phyloP scores from a whole-genome alignment of 441 rosid species.

The Sinapis alba region DNA sequence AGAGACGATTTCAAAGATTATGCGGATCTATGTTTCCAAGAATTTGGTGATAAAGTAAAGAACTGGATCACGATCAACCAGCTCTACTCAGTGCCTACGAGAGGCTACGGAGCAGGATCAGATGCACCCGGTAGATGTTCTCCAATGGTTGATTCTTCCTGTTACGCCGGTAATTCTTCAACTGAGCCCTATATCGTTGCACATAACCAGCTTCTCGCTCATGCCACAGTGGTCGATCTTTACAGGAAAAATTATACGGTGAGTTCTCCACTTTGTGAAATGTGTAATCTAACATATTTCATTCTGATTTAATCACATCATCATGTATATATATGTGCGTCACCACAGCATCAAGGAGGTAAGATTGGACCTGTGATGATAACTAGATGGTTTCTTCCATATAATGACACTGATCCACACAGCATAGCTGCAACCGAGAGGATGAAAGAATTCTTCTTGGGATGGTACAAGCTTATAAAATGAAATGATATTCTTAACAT shows the following conservation, averaged over 20 bases:
- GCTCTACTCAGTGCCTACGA: slow-evolving; percentile 21
- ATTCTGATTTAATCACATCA: too few species aligned
- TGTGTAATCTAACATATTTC: too few species aligned
- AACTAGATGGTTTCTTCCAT: slow-evolving; percentile 75
- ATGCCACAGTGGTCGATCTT: slow-evolving; percentile 19
- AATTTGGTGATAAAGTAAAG: slow-evolving; percentile 45
- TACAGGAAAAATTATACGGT: slow-evolving; percentile 29
- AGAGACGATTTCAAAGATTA: slow-evolving; percentile 39
- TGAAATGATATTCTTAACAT: neutral
- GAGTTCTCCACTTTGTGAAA: neutral
- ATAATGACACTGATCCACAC: slow-evolving; percentile 41
- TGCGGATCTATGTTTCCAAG: slow-evolving; percentile 42
- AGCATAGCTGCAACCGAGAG: slow-evolving; percentile 65
- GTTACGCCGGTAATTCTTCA: slow-evolving; percentile 33
- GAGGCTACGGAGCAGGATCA: slow-evolving; percentile 30
- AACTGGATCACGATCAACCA: slow-evolving; percentile 43
- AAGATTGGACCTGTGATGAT: slow-evolving; percentile 69
- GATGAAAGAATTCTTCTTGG: slow-evolving; percentile 60
- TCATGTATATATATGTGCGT: neutral
- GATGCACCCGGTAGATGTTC: slow-evolving; percentile 44
- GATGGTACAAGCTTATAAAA: slow-evolving; percentile 52
- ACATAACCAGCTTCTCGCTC: slow-evolving; percentile 38
- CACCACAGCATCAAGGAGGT: slow-evolving; percentile 54
- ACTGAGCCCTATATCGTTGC: slow-evolving; percentile 36
- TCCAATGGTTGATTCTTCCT: slow-evolving; percentile 32